phyloP scores from a whole-genome alignment of 176 grass and related monocot genomes.

The Triticum dicoccoides region DNA sequence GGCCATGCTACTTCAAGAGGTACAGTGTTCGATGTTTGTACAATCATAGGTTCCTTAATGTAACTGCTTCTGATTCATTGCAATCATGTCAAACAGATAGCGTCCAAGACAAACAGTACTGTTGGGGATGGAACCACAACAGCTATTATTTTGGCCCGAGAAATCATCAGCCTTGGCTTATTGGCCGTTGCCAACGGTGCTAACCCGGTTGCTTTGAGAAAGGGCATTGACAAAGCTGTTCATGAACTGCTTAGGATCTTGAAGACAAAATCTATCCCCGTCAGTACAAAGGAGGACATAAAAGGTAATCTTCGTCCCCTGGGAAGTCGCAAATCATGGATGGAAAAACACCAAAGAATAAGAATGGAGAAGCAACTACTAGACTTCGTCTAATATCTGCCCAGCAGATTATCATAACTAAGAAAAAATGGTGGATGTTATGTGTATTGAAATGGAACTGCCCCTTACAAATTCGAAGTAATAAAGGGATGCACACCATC shows the following conservation, averaged over 20 bases:
- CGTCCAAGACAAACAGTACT: slow-evolving; percentile 74
- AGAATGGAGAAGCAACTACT: not conserved
- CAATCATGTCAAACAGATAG: slow-evolving; percentile 52
- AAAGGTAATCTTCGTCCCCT: slow-evolving; percentile 60
- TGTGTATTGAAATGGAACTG: not conserved
- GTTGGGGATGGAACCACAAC: slow-evolving; percentile 90
- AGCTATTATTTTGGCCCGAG: slow-evolving; percentile 81
- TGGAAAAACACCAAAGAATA: not conserved
- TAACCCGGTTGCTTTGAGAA: slow-evolving; percentile 88
- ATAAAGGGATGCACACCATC: not conserved
- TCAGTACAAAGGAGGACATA: slow-evolving; percentile 77
- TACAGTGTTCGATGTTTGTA: slow-evolving; percentile 7
- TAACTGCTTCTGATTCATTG: slow-evolving; percentile 7
- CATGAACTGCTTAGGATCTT: slow-evolving; percentile 62
- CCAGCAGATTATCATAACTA: not conserved
- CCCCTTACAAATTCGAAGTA: not conserved
- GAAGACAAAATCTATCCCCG: slow-evolving; percentile 60
- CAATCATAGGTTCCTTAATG: not conserved
- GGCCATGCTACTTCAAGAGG: slow-evolving; percentile 84
- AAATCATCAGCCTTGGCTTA: slow-evolving; percentile 89
- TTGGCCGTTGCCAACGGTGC: slow-evolving; percentile 68
- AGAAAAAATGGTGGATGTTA: not conserved
- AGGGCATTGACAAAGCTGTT: slow-evolving; percentile 81
- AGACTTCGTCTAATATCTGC: not conserved
- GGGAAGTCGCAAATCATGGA: not conserved